phyloP scores from a whole-genome alignment of 1,284 basidiomycete genomes.

The Cryptococcus maquisensis region DNA sequence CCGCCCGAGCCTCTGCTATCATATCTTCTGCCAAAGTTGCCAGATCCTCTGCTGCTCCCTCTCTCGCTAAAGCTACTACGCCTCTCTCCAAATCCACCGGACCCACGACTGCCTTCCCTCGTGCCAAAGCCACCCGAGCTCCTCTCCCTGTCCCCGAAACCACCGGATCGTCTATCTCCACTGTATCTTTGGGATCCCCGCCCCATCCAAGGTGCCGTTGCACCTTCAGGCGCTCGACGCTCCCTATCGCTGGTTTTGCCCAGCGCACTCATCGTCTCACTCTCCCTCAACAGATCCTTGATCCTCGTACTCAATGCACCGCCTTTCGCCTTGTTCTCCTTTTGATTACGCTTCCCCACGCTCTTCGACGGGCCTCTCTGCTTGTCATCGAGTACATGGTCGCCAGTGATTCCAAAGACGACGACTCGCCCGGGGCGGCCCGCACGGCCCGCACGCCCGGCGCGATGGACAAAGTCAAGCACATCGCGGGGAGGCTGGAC shows the following conservation, averaged over 20 bases:
- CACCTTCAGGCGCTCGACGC: too few species aligned
- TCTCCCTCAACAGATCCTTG: not conserved
- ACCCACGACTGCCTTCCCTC: too few species aligned
- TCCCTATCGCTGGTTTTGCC: not conserved
- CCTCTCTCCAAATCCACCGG: too few species aligned
- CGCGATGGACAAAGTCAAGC: slow-evolving; percentile 84
- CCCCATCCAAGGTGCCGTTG: not conserved
- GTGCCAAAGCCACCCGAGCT: too few species aligned
- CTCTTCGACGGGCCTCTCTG: not conserved
- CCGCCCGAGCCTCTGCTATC: too few species aligned
- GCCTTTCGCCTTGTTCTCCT: not conserved
- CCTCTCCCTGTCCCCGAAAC: too few species aligned
- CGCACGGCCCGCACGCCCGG: slow-evolving; percentile 62
- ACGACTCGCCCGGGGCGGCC: slow-evolving; percentile 62
- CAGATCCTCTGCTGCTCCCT: not conserved
- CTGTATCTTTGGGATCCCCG: too few species aligned
- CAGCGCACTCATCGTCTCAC: not conserved
- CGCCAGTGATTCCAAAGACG: slow-evolving; percentile 45
- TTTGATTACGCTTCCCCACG: not conserved
- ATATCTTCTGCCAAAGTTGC: not conserved
- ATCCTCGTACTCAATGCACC: not conserved
- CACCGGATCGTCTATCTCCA: too few species aligned
- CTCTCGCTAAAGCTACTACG: not conserved
- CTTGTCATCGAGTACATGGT: not conserved
- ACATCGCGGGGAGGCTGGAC: slow-evolving; percentile 78